Conservation (phyloP, 495 filamentous ascomycete species). For the Xylaria nigripes region DNA sequence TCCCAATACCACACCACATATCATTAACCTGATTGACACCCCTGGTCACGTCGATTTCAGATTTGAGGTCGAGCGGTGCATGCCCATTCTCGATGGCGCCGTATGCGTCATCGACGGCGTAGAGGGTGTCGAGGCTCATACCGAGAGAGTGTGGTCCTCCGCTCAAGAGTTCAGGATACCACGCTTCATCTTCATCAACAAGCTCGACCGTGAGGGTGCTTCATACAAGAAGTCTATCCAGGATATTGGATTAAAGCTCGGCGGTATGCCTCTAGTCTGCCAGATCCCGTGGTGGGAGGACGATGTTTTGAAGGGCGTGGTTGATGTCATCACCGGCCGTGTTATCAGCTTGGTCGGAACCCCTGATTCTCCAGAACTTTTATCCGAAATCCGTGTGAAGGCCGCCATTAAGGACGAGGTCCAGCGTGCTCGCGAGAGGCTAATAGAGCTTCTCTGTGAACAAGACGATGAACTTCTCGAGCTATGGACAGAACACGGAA, state of each 20-base stretch:
- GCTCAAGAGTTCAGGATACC: conserved; percentile 81
- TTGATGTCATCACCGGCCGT: conserved; percentile 59
- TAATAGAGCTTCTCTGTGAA: conserved; percentile 79
- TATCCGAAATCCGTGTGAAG: conserved; percentile 8
- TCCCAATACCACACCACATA: conserved; percentile 35
- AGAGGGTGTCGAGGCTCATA: conserved; percentile 95
- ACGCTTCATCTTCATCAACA: conserved; percentile 84
- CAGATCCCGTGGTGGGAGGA: conserved; percentile 92
- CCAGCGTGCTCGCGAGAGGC: conserved; percentile 60
- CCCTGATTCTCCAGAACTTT: conserved; percentile 14
- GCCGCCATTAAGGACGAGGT: conserved; percentile 56
- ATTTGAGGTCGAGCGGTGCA: conserved; percentile 89
- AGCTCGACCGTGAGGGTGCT: conserved; percentile 90
- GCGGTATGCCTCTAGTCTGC: conserved; percentile 81
- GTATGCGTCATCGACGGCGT: conserved; percentile 96
- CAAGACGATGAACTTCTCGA: conserved; percentile 82
- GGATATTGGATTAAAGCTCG: conserved; percentile 71
- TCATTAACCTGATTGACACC: conserved; percentile 92
- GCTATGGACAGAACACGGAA: conserved; percentile 63
- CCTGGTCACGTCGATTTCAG: conserved; percentile 98
- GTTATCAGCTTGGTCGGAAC: conserved; percentile 31
- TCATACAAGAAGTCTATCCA: conserved; percentile 80
- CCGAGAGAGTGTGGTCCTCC: conserved; percentile 93
- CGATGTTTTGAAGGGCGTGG: conserved; percentile 69
- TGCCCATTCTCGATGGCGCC: conserved; percentile 89